phyloP scores from a whole-genome alignment of 192 early-diverging fungal species.

The Jimgerdemannia flammicorona region DNA sequence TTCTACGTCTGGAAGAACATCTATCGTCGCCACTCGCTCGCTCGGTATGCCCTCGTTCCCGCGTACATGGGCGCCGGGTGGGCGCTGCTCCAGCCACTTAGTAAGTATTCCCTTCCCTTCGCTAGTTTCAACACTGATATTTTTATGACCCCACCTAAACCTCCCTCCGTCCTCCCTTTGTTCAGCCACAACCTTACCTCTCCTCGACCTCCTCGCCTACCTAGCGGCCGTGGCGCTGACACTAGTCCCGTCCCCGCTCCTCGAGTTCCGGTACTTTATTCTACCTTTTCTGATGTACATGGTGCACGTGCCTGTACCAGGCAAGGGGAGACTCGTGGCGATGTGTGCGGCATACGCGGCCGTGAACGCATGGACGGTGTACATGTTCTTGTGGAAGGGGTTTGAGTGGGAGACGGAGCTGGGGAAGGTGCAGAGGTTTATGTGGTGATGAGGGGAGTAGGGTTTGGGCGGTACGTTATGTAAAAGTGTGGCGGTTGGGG shows the following conservation, averaged over 20 bases:
- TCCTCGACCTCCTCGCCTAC: slow-evolving; percentile 56
- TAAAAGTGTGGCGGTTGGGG: neutral
- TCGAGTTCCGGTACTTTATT: slow-evolving; percentile 97
- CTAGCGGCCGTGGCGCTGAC: slow-evolving; percentile 48
- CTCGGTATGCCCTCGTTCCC: slow-evolving; percentile 62
- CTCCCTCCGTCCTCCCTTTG: slow-evolving; percentile 8
- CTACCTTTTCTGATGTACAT: slow-evolving; percentile 77
- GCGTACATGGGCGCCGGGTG: slow-evolving; percentile 51
- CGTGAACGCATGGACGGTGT: slow-evolving; percentile 68
- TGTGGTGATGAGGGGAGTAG: slow-evolving; percentile 68
- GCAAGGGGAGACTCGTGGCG: slow-evolving; percentile 16
- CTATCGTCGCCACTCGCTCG: slow-evolving; percentile 48
- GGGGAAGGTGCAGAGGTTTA: slow-evolving; percentile 75
- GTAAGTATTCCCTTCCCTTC: slow-evolving; percentile 28
- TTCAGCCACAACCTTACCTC: slow-evolving; percentile 33
- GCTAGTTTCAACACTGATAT: neutral
- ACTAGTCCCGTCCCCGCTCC: slow-evolving; percentile 85
- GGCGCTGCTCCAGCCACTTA: slow-evolving; percentile 34
- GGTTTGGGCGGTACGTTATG: too few species aligned
- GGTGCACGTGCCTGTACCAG: slow-evolving; percentile 51
- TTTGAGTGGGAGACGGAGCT: slow-evolving; percentile 77
- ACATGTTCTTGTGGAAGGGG: slow-evolving; percentile 69
- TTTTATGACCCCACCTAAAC: neutral
- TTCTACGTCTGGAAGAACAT: slow-evolving; percentile 93
- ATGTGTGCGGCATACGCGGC: slow-evolving; percentile 42